Evolutionary conservation across 1,284 basidiomycete genomes (phyloP).

Genomic region (Microbotryomycetes sp.): DNA sequence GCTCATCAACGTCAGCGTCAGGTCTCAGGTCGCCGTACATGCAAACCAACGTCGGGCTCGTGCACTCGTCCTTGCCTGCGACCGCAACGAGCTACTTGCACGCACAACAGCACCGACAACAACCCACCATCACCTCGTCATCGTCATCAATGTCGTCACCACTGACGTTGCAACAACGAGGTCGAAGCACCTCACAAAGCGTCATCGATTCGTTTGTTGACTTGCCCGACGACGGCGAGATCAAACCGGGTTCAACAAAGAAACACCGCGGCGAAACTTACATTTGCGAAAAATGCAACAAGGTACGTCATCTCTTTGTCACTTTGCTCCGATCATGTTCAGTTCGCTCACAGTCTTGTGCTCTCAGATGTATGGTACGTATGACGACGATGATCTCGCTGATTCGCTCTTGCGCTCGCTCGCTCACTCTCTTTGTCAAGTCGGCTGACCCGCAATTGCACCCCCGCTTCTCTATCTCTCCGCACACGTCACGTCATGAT

Average conservation of each 20-base stretch:
- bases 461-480: not conserved
- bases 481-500: no score
- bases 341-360: not conserved
- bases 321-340: not conserved
- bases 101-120: conserved; percentile 1
- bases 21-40: no score
- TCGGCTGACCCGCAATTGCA: not conserved
- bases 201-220: not conserved
- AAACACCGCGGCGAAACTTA: conserved; percentile 1
- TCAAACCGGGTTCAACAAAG: conserved; percentile 1
- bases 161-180: not conserved
- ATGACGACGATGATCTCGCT: not conserved
- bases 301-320: conserved; percentile 10
- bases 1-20: no score
- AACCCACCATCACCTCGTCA: not conserved
- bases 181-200: not conserved
- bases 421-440: conserved; percentile 24
- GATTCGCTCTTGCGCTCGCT: conserved; percentile 4
- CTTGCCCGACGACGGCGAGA: conserved; percentile 7
- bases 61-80: no score
- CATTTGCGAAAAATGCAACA: conserved; percentile 28
- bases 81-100: not conserved
- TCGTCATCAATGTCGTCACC: not conserved
- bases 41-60: no score
- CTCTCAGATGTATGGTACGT: not conserved